Percentiles rank a stretch among this genome's conserved stretches.
Conservation (phyloP, 2,329 filamentous ascomycete species). For the Fusarium goolgardi region DNA sequence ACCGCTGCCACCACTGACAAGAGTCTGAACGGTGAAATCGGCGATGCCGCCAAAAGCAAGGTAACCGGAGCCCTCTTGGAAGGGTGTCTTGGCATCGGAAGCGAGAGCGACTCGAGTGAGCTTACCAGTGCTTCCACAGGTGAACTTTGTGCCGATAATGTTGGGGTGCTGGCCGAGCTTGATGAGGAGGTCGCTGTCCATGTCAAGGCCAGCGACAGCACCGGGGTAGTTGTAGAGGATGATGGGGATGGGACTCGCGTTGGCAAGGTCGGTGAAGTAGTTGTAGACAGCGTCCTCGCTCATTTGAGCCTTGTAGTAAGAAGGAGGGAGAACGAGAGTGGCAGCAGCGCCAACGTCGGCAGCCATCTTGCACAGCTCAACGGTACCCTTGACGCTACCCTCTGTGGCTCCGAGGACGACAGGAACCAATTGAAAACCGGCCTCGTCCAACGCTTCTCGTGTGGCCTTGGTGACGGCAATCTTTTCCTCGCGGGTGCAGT, state of each 20-base stretch:
- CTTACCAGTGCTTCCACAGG: constrained; percentile 90
- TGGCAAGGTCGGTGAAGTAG: constrained; percentile 81
- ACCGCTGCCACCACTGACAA: constrained; percentile 81
- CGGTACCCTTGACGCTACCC: constrained; percentile 82
- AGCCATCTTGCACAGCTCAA: constrained; percentile 77
- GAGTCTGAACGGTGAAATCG: constrained; percentile 86
- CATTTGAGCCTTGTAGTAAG: constrained; percentile 83
- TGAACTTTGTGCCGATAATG: constrained; percentile 91
- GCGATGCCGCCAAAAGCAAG: constrained; percentile 90
- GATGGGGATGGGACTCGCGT: constrained; percentile 79
- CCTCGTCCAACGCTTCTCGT: constrained; percentile 82
- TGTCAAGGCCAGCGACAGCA: constrained; percentile 86
- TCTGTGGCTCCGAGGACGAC: constrained; percentile 87
- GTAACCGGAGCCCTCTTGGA: constrained; percentile 71
- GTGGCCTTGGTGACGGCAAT: constrained; percentile 79
- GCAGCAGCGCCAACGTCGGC: constrained; percentile 80
- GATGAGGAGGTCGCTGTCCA: constrained; percentile 90
- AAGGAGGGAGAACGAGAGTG: constrained; percentile 81
- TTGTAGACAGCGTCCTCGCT: constrained; percentile 78
- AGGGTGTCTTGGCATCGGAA: constrained; percentile 76
- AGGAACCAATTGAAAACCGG: constrained; percentile 79
- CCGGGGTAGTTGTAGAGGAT: constrained; percentile 93
- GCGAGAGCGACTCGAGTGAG: constrained; percentile 82
- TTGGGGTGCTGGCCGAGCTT: constrained; percentile 82
- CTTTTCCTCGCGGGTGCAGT: constrained; percentile 84